phyloP scores from a whole-genome alignment of 2,329 filamentous ascomycete species.

The Pseudomassariella vexata region DNA sequence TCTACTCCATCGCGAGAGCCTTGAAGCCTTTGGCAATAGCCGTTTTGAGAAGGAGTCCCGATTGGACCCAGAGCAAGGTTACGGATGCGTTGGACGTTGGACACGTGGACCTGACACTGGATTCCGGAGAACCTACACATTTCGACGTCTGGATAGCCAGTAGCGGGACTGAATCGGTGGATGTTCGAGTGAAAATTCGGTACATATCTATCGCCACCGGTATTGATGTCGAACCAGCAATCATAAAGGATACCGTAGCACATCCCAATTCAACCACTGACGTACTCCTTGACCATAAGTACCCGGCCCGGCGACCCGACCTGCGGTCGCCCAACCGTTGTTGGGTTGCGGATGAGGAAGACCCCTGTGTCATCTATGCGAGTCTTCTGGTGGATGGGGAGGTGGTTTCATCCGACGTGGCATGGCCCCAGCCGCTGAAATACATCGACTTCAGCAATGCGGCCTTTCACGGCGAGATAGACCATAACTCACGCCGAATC shows the following conservation, averaged over 20 bases:
- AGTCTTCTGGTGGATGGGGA: slow-evolving; percentile 31
- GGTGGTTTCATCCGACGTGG: slow-evolving; percentile 40
- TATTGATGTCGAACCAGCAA: slow-evolving; percentile 21
- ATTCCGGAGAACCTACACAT: slow-evolving; percentile 27
- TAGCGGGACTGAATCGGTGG: slow-evolving; percentile 16
- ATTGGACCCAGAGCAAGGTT: slow-evolving; percentile 38
- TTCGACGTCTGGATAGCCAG: slow-evolving; percentile 41
- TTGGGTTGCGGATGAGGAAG: slow-evolving; percentile 30
- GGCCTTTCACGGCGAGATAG: no score
- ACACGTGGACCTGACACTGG: slow-evolving; percentile 33
- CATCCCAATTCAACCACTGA: slow-evolving; percentile 33
- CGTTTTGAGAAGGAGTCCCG: slow-evolving; percentile 36
- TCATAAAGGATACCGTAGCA: slow-evolving; percentile 15
- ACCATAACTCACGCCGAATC: no score
- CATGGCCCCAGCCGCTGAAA: slow-evolving; percentile 60
- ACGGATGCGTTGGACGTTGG: slow-evolving; percentile 29
- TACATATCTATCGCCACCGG: slow-evolving; percentile 37
- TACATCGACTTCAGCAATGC: slow-evolving; percentile 51
- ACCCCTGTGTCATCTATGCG: slow-evolving; percentile 42
- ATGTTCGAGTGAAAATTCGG: slow-evolving; percentile 24
- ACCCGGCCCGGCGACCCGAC: slow-evolving; percentile 10
- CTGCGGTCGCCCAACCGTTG: slow-evolving; percentile 13
- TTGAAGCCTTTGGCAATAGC: slow-evolving; percentile 55
- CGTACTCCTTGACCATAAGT: slow-evolving; percentile 26
- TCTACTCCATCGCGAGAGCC: slow-evolving; percentile 45